Base-by-base conservation (phyloP, 257 asterid genomes). In the Galeopsis tetrahit region DNA sequence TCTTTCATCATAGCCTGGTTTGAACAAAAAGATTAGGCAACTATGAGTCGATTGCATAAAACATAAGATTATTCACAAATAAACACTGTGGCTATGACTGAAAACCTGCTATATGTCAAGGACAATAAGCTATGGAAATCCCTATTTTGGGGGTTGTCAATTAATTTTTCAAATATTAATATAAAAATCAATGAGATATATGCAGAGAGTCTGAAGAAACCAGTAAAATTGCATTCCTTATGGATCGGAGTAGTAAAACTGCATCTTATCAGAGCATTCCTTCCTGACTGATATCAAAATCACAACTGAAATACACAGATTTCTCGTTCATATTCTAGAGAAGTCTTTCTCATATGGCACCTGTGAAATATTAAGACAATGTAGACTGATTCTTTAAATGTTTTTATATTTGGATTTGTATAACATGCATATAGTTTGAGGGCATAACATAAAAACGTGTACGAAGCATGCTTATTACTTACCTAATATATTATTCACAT, bases 1-100 rank as follows among this genome's bases (percentile, higher is more conserved):
- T 89, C 96, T 72, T 89, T 89, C 96, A 89, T 89, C 96, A 89
- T 89, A 42, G 96, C 96, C 96, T 87, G 88, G 64, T 69, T 69
- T 70, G 28, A 49, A 58, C 32, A 56, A 48, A 42, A 55, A 58
- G 36, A 67, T 66, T 6, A 28, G 42, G 21, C 14, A 73, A 64
- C 39, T 43, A 31, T 13, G 28, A 59, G 67, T 74, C 38, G 36
- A 60, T 71, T 58, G 44, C 51, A 52, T 43, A 68, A 68, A 15
- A 35, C 40, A 66, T 15, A 51, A 59, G 46, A 9, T 33, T 10
- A 33, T 44, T 35, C 2, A 38, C 17, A 17, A 60, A 38, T n/a
- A 48, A 15, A 72, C 11, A 15, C 51, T 46, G 38, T 31, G 34
- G 66, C 67, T 6, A 76, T 61, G 62, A 9, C 56, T n/a, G 14